Conservation (phyloP, 2,329 filamentous ascomycete species). For the Knufia fluminis region DNA sequence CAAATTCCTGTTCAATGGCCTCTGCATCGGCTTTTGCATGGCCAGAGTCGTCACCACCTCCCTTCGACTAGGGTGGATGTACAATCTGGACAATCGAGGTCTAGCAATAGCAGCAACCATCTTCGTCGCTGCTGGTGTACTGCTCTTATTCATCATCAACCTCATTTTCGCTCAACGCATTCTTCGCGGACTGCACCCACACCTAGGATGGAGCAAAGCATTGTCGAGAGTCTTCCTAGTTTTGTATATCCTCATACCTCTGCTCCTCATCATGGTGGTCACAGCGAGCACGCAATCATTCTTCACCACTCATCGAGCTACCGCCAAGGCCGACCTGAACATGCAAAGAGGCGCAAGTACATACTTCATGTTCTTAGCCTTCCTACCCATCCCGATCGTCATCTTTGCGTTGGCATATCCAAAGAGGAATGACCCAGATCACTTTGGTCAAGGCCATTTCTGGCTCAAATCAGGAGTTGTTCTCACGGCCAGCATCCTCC, state of each 20-base stretch:
- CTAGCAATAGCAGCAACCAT: constrained; percentile 53
- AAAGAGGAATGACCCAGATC: constrained; percentile 39
- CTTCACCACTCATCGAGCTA: constrained; percentile 52
- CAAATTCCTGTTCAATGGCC: constrained; percentile 42
- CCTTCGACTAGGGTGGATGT: constrained; percentile 48
- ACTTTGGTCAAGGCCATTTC: constrained; percentile 60
- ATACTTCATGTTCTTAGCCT: constrained; percentile 56
- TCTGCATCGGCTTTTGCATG: constrained; percentile 42
- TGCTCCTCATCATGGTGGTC: constrained; percentile 59
- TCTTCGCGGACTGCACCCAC: constrained; percentile 61
- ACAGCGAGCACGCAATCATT: constrained; percentile 54
- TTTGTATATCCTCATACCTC: constrained; percentile 49
- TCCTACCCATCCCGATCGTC: constrained; percentile 55
- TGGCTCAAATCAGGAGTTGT: constrained; percentile 59
- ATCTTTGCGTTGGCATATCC: constrained; percentile 39
- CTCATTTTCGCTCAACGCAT: constrained; percentile 67
- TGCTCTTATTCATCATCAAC: constrained; percentile 70
- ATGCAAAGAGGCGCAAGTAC: constrained; percentile 56
- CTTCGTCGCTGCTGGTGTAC: constrained; percentile 64
- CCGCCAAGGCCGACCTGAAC: constrained; percentile 45
- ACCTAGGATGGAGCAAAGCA: constrained; percentile 56
- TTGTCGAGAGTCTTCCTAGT: constrained; percentile 46
- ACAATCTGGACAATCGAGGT: constrained; percentile 31
- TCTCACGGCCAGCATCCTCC: constrained; percentile 47
- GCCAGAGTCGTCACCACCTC: constrained; percentile 38